Conservation (phyloP, 163 green algal species). For the Chloromonas sp. region DNA sequence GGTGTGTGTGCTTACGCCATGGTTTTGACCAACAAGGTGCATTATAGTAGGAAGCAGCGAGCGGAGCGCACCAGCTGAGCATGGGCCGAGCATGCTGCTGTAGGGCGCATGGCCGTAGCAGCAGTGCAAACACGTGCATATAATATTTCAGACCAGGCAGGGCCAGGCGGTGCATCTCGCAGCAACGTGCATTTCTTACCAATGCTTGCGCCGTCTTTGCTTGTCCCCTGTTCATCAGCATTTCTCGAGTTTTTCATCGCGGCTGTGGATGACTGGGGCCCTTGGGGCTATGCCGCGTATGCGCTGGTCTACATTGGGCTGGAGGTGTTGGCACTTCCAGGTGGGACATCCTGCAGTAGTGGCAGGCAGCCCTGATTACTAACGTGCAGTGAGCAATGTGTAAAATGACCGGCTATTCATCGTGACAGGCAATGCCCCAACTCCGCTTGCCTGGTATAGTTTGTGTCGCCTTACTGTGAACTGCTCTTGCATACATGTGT, state of each 20-base stretch:
- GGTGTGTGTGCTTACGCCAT: no score
- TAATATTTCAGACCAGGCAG: no score
- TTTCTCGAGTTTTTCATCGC: conserved; percentile 53
- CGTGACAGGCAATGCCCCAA: not conserved
- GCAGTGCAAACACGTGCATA: no score
- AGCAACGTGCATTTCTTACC: no score
- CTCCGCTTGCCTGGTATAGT: not conserved
- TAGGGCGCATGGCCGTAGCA: no score
- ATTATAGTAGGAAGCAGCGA: no score
- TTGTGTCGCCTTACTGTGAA: no score
- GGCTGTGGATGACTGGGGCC: conserved; percentile 71
- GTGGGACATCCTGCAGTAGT: conserved; percentile 32
- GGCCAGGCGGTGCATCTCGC: no score
- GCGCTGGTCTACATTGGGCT: conserved; percentile 65
- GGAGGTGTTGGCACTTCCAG: conserved; percentile 81
- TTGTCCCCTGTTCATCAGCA: not conserved
- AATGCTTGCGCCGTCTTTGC: no score
- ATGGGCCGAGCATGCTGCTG: no score
- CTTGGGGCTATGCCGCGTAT: conserved; percentile 70
- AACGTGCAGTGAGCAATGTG: not conserved
- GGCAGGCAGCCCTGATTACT: not conserved
- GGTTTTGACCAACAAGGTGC: no score
- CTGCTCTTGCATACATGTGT: not conserved
- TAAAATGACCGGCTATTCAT: conserved; percentile 6
- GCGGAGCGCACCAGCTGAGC: no score